These are phyloP conservation scores for Leptographium wingfieldii DNA, from an alignment of 2,329 filamentous ascomycete genomes.

Conservation along the genomic window DNA sequence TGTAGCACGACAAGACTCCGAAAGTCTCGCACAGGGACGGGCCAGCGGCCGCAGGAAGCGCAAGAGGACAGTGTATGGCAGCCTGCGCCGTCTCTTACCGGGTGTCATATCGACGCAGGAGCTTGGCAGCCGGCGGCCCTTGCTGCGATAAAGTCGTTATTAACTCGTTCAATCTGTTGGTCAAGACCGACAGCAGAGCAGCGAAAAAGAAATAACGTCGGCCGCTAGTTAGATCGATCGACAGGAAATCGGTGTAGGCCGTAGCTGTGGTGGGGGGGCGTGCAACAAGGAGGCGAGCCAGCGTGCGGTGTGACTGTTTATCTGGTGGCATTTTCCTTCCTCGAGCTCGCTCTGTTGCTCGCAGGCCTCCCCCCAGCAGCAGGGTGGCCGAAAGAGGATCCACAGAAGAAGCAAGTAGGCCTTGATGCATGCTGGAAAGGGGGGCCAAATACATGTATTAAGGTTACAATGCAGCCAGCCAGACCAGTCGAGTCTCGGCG, in stretches of 20 bases:
- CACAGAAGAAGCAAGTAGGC: background rate
- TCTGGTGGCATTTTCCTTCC: background rate
- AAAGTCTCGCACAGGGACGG: background rate
- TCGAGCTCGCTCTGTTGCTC: too few relatives aligned
- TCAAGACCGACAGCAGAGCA: background rate
- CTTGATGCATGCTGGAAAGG: background rate
- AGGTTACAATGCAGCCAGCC: background rate
- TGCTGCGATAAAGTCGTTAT: background rate
- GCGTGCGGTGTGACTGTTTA: background rate
- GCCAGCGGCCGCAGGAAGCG: background rate
- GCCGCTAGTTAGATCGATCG: background rate
- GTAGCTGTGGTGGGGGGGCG: background rate
- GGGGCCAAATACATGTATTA: background rate
- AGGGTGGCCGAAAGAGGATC: background rate
- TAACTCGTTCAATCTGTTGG: background rate
- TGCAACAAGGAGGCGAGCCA: background rate
- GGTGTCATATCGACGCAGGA: background rate
- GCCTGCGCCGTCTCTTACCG: background rate
- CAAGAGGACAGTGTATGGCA: background rate
- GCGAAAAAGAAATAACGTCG: background rate
- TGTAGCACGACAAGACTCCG: background rate
- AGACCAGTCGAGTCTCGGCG: background rate
- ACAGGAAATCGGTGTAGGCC: background rate
- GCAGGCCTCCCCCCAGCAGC: background rate
- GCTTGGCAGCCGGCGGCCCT: background rate